These are phyloP conservation scores for Phoma sp. DNA, from an alignment of 2,329 filamentous ascomycete genomes.

Conservation along the genomic window DNA sequence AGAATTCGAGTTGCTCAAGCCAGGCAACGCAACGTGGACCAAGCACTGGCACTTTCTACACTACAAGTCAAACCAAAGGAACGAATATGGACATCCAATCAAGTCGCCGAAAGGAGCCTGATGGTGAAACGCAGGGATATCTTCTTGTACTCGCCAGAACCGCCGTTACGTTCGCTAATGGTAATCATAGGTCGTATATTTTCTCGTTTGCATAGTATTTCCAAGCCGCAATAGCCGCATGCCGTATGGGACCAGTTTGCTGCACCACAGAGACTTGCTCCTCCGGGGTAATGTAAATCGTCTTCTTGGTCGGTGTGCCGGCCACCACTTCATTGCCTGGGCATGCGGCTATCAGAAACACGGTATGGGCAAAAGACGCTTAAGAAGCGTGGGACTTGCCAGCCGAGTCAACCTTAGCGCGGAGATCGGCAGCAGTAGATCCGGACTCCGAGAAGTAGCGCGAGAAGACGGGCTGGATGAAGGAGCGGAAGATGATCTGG, in stretches of 20 bases:
- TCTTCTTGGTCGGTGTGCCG: conserved; percentile 1
- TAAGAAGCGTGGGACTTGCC: conserved; percentile 44
- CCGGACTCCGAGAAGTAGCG: conserved; percentile 81
- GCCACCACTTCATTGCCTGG: conserved; percentile 21
- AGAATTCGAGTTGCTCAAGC: conserved; percentile 4
- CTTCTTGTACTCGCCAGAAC: conserved; percentile 30
- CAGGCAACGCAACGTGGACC: conserved; percentile 3
- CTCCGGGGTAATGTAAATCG: not conserved
- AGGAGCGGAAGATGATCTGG: conserved; percentile 94
- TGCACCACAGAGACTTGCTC: conserved; percentile 20
- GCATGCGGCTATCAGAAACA: conserved; percentile 42
- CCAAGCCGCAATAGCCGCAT: conserved; percentile 43
- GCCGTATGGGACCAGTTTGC: conserved; percentile 17
- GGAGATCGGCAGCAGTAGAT: conserved; percentile 85
- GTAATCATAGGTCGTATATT: conserved; percentile 28
- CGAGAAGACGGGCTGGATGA: conserved; percentile 88
- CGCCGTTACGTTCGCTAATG: conserved; percentile 26
- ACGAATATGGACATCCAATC: conserved; percentile 25
- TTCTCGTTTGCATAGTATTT: conserved; percentile 31
- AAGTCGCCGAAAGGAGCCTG: conserved; percentile 24
- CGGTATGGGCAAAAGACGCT: conserved; percentile 17
- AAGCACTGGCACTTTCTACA: conserved; percentile 14
- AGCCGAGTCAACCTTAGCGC: conserved; percentile 82
- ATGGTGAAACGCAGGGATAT: conserved; percentile 37
- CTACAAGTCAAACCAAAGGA: conserved; percentile 26